phyloP scores from a whole-genome alignment of 805 yeast genomes.

The Brettanomyces nanus region DNA sequence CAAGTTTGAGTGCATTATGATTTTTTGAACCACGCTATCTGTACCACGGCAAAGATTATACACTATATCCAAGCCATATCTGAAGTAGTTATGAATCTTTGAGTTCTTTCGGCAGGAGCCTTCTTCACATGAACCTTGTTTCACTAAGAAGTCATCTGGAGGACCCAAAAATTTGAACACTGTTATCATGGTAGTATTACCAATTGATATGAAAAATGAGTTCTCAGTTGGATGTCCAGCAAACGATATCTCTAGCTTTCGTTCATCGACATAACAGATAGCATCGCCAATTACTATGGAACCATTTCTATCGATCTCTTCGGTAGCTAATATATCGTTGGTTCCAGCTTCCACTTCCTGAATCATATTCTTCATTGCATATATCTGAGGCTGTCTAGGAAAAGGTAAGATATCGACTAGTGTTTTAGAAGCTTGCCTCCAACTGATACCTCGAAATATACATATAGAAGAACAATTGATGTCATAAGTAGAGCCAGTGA shows the following conservation, averaged over 20 bases:
- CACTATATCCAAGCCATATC: slow-evolving; percentile 45
- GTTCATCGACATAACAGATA: neutral
- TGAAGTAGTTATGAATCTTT: slow-evolving; percentile 49
- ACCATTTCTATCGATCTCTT: neutral
- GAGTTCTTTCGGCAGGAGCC: neutral
- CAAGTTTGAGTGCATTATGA: slow-evolving; percentile 45
- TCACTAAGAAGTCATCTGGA: slow-evolving; percentile 35
- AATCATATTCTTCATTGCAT: neutral
- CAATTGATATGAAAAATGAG: slow-evolving; percentile 23
- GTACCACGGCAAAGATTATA: slow-evolving; percentile 32
- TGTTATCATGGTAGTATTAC: slow-evolving; percentile 41
- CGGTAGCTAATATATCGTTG: neutral
- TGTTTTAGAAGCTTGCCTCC: slow-evolving; percentile 15
- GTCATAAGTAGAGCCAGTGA: slow-evolving; percentile 24
- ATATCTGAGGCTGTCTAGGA: neutral
- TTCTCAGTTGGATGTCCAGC: neutral
- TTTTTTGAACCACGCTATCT: slow-evolving; percentile 30
- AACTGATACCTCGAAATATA: slow-evolving; percentile 33
- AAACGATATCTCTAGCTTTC: neutral
- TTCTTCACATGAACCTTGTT: neutral
- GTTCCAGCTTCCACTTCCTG: neutral
- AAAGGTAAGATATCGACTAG: slow-evolving; percentile 3
- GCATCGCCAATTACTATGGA: neutral
- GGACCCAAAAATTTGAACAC: slow-evolving; percentile 42
- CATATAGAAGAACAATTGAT: slow-evolving; percentile 31